Conservation (phyloP, 352 stramenopile species). For the Globisporangium cystogenes region DNA sequence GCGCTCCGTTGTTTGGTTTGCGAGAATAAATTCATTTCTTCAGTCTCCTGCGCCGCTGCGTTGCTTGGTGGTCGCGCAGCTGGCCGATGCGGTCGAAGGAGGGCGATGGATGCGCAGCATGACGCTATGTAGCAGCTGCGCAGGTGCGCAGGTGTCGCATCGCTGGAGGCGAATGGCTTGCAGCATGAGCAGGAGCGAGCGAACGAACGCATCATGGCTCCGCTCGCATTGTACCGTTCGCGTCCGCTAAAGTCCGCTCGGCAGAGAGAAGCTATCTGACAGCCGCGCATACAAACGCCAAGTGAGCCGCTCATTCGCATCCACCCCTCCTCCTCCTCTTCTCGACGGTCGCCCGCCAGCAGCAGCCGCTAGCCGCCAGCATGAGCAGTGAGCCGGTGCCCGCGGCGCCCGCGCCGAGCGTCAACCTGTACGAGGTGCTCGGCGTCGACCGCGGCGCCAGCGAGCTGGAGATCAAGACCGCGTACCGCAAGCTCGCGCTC, state of each 20-base stretch:
- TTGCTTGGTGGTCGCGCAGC: neutral
- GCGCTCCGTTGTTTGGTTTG: slow-evolving; percentile 4
- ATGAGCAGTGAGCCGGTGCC: slow-evolving; percentile 57
- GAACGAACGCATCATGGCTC: too few relatives aligned
- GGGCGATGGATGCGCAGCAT: too few relatives aligned
- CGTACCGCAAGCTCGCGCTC: slow-evolving; percentile 86
- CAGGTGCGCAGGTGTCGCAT: too few relatives aligned
- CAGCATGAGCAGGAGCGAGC: too few relatives aligned
- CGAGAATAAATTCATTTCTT: slow-evolving; percentile 12
- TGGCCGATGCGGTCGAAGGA: too few relatives aligned
- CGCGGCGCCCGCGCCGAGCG: slow-evolving; percentile 43
- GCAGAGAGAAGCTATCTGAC: neutral
- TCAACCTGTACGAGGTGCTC: slow-evolving; percentile 86
- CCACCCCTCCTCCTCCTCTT: neutral
- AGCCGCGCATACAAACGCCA: neutral
- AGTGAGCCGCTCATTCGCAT: neutral
- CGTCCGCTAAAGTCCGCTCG: too few relatives aligned
- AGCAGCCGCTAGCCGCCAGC: neutral
- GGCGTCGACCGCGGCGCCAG: slow-evolving; percentile 85
- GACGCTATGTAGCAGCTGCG: too few relatives aligned
- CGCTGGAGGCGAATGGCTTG: too few relatives aligned
- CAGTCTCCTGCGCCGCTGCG: neutral
- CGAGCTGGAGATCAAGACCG: slow-evolving; percentile 87
- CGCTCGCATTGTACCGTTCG: too few relatives aligned
- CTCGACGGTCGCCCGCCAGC: too few relatives aligned